A percentile compares a stretch with the other conserved stretches of the same genome.
Conservation (phyloP, 2,329 filamentous ascomycete genomes). For the Nothophaeocryptopus gaeumannii region DNA sequence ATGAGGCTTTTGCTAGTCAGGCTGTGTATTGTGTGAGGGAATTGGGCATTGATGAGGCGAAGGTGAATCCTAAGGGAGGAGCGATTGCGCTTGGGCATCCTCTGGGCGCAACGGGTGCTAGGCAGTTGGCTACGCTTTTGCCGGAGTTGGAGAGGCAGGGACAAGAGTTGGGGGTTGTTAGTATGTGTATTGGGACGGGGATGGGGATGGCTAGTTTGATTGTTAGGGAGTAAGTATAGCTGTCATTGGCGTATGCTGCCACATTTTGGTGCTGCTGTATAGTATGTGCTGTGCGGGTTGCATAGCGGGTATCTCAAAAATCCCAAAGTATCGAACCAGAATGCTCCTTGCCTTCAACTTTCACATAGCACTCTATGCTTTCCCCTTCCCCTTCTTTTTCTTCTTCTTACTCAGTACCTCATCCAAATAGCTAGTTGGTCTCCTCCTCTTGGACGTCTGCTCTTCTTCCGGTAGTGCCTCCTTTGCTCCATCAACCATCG, state of each 20-base stretch:
- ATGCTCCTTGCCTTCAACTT: neutral
- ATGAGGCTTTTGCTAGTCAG: slow-evolving; percentile 71
- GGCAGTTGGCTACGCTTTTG: slow-evolving; percentile 75
- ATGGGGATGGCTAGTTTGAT: slow-evolving; percentile 56
- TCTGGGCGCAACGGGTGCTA: slow-evolving; percentile 79
- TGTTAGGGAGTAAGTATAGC: slow-evolving; percentile 42
- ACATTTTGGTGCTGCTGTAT: neutral
- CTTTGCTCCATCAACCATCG: slow-evolving; percentile 5
- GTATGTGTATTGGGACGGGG: slow-evolving; percentile 69
- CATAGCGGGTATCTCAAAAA: neutral
- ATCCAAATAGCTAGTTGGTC: slow-evolving; percentile 48
- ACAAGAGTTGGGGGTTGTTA: slow-evolving; percentile 77
- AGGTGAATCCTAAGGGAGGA: slow-evolving; percentile 87
- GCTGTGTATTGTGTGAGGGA: slow-evolving; percentile 68
- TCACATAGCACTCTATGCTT: too few relatives aligned
- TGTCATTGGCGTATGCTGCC: too few relatives aligned
- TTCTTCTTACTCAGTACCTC: slow-evolving; percentile 55
- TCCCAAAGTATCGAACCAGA: too few relatives aligned
- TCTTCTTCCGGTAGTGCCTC: slow-evolving; percentile 12
- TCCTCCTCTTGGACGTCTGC: slow-evolving; percentile 17
- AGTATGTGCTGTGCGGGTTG: neutral
- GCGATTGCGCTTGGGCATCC: slow-evolving; percentile 94
- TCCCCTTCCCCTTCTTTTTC: slow-evolving; percentile 35
- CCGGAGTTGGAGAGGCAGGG: slow-evolving; percentile 64
- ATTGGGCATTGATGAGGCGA: slow-evolving; percentile 64